Evolutionary conservation across 2,329 filamentous ascomycete species (phyloP), one percentile per base, ranked within the genome.

Genomic region (Dactylellina drechsleri): DNA sequence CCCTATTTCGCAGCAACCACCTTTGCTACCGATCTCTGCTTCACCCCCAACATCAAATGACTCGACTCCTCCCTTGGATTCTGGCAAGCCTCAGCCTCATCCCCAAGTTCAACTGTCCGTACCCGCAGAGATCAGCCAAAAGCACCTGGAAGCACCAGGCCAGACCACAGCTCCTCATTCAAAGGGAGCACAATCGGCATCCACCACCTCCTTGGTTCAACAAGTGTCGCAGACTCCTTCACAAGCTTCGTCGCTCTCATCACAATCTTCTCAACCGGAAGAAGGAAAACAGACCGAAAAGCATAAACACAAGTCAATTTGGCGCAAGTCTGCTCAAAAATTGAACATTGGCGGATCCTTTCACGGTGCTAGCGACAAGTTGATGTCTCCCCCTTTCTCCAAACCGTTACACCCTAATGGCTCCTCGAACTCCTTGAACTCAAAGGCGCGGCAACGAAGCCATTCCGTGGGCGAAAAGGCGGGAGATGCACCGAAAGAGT

Each of bases 81-180:
- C 54, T 4, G 47, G 40, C 5, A 76, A 68, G 1, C 65, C 66
- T 13, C 18, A 59, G 20, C 65, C 70, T 40, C 64, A 81, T 79
- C 61, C 76, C 67, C 82, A 84, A 66, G 83, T 82, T 5, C 81
- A 82, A 71, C 83, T 84, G 71, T 85, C 83, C 73, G 83, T 83
- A 8, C 81, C 82, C 2, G 82, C 82, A n/a, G 84, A 83, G 36
- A 82, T 83, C 52, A 82, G 82, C 59, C 78, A 82, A 54, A 72
- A 70, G 15, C 78, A 77, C 7, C 77, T 79, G 0, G 82, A 82
- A 43, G 79, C 36, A 36, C 62, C 61, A 4, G 50, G 18, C 15
- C 41, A 59, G 10, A 52, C 4, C 5, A 16, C 78, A 18, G 79
- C 80, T 31, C 83, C 84, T 50, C 79, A 81, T 6, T 80, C 81